Conservation (phyloP, 2,329 filamentous ascomycete species). For the Pestalotiopsis fici region DNA sequence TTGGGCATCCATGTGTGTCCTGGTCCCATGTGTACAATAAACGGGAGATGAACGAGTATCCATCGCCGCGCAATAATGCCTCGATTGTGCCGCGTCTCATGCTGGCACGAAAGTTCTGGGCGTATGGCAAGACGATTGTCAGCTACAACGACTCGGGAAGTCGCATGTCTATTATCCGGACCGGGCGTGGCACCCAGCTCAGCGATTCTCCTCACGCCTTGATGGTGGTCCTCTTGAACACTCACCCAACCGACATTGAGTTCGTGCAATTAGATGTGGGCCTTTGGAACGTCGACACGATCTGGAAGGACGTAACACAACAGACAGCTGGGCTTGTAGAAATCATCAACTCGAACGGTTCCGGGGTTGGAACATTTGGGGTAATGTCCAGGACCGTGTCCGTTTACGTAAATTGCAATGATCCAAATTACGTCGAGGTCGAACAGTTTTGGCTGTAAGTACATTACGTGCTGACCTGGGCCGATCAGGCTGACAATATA, state of each 20-base stretch:
- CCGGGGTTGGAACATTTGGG: background rate
- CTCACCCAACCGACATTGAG: too few relatives aligned
- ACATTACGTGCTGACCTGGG: background rate
- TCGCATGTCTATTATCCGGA: too few relatives aligned
- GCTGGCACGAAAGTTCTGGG: conserved; percentile 65
- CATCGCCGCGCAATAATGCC: conserved; percentile 29
- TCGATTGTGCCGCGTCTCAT: conserved; percentile 59
- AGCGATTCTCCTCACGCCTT: too few relatives aligned
- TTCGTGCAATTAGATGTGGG: too few relatives aligned
- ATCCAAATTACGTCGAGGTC: background rate
- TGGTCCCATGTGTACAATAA: conserved; percentile 67
- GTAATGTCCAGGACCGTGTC: background rate
- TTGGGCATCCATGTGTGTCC: conserved; percentile 68
- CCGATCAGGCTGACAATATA: background rate
- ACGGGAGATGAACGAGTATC: conserved; percentile 36
- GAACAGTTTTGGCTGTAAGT: background rate
- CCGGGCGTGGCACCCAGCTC: too few relatives aligned
- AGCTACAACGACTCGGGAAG: conserved; percentile 56
- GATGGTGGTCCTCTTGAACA: too few relatives aligned
- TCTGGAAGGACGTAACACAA: too few relatives aligned
- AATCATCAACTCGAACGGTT: too few relatives aligned
- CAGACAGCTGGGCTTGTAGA: too few relatives aligned
- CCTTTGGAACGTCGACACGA: too few relatives aligned
- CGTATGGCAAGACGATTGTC: conserved; percentile 65
- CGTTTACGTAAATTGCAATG: background rate